Conservation (phyloP, 2,329 filamentous ascomycete species). For the Cercospora nicotianae region DNA sequence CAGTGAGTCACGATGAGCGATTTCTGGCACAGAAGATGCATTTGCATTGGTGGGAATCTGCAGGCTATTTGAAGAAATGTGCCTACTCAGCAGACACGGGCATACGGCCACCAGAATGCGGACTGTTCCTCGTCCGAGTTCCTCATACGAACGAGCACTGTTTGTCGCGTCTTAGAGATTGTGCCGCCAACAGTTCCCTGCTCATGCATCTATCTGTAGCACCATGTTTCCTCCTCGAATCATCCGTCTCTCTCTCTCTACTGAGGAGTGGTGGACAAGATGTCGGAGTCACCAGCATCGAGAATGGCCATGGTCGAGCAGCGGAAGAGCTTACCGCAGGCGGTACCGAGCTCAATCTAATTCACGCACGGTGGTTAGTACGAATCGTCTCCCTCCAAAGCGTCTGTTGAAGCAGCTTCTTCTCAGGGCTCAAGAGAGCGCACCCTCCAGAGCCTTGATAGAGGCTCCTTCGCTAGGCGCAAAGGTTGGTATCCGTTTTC, state of each 20-base stretch:
- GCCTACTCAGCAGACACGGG: background rate
- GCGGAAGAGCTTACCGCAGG: constrained; percentile 98
- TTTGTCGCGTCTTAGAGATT: background rate
- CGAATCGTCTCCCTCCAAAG: constrained; percentile 78
- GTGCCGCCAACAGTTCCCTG: background rate
- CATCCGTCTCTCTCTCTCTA: constrained; percentile 32
- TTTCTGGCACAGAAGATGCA: background rate
- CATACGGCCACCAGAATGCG: background rate
- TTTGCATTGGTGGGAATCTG: background rate
- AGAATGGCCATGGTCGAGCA: constrained; percentile 97
- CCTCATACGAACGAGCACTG: background rate
- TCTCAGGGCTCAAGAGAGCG: constrained; percentile 70
- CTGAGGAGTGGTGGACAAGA: constrained; percentile 70
- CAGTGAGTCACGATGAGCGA: background rate
- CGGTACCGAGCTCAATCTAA: constrained; percentile 97
- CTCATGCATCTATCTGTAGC: background rate
- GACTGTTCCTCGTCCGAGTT: background rate
- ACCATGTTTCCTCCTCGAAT: background rate
- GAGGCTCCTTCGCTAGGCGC: constrained; percentile 41
- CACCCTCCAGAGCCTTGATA: constrained; percentile 39
- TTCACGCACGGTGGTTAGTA: constrained; percentile 45
- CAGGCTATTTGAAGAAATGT: background rate
- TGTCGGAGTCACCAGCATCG: constrained; percentile 96
- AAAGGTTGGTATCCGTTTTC: constrained; percentile 13
- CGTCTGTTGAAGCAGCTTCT: constrained; percentile 63